These are phyloP conservation scores for Amanita inopinata DNA, from an alignment of 768 basidiomycete species.

Conservation along the genomic window DNA sequence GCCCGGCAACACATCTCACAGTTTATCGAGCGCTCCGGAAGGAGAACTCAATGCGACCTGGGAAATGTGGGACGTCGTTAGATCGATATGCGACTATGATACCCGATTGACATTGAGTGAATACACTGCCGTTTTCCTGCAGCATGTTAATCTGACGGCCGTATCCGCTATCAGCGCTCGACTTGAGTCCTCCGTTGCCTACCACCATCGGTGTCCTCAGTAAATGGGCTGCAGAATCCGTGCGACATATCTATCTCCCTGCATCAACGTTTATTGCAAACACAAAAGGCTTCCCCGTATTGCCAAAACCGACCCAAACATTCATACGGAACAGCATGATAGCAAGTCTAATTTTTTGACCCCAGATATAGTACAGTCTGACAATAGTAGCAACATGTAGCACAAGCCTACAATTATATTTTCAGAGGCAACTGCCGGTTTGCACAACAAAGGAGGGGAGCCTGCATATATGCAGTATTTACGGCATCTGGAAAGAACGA, in stretches of 20 bases:
- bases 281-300: conserved; percentile 91
- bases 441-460: conserved; percentile 78
- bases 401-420: conserved; percentile 82
- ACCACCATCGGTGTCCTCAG: conserved; percentile 62
- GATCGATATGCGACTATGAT: conserved; percentile 82
- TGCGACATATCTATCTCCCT: conserved; percentile 83
- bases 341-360: conserved; percentile 32
- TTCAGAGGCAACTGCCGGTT: conserved; percentile 48
- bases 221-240: conserved; percentile 91
- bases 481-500: conserved; percentile 73
- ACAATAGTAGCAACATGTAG: conserved; percentile 31
- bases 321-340: conserved; percentile 89
- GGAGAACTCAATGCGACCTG: conserved; percentile 68
- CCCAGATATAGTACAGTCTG: conserved; percentile 7
- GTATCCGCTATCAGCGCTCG: conserved; percentile 54
- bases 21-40: conserved; percentile 32
- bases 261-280: conserved; percentile 92
- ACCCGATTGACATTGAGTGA: conserved; percentile 63
- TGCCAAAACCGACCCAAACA: conserved; percentile 85
- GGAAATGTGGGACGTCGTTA: conserved; percentile 98
- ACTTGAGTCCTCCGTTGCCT: conserved; percentile 84
- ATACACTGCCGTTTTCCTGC: conserved; percentile 16
- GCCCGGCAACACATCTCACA: conserved; percentile 22
- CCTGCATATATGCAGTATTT: conserved; percentile 87
- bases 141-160: conserved; percentile 8